Base-by-base conservation (phyloP, 2,329 filamentous ascomycete genomes). In the Diaporthe vexans region DNA sequence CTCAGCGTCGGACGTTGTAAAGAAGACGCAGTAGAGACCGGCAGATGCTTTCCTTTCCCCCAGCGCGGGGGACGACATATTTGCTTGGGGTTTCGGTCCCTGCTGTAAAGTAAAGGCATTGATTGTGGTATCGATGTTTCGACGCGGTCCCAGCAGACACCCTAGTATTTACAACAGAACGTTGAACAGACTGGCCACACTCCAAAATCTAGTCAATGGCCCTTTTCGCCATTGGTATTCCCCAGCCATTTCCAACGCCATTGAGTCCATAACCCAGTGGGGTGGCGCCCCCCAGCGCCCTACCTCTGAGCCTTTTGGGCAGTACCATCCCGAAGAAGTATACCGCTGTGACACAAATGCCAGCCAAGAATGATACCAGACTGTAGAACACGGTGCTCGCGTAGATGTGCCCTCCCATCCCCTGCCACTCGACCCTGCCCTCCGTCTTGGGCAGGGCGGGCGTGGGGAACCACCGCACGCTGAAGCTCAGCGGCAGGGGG, bases 391-490 rank as follows among this genome's bases (percentile, higher is more conserved):
- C 82, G 43, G 90, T 92, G 81, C 89, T 91, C 10, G 90, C 88
- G 79, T 90, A 91, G 43, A 92, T 86, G 77, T 92, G 90, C 0
- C 90, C 90, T 21, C 91, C 90, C 83, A 92, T 87, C 4, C 91
- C 91, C 75, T 88, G 86, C 91, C 91, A 92, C 82, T 91, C 90
- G 8, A 92, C 89, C 75, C 85, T 86, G 15, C 91, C 91, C 81
- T 91, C 91, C n/a, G 87, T 90, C 81, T 88, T 89, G 76, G 94
- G 94, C 77, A 96, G 85, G 51, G 88, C 86, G 0, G 94, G 92
- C 33, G 90, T 93, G 0, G 93, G 93, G 82, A 96, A 97, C 97
- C 97, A 98, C 58, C 94, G 88, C 19, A 98, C 92, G 54, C 91
- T 93, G 79, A 98, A 94, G 58, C 87, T 89, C 78, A 98, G 86